Conservation (phyloP, 345 rosid genomes). For the Lepidium aucheri region DNA sequence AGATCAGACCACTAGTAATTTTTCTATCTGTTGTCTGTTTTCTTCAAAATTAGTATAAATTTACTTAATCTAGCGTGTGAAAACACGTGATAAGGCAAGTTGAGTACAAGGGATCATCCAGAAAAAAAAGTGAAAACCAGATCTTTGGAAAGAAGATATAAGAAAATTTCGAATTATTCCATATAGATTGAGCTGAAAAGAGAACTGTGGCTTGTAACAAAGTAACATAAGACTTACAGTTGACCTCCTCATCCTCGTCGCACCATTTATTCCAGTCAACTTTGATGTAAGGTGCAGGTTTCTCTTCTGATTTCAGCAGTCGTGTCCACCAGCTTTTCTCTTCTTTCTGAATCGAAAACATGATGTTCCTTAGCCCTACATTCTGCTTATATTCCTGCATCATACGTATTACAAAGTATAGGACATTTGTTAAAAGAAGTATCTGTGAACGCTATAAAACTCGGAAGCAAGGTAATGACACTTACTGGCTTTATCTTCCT, state of each 20-base stretch:
- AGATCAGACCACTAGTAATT: neutral
- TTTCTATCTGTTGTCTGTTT: neutral
- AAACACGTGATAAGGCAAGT: neutral
- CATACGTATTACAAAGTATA: neutral
- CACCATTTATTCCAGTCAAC: conserved; percentile 99
- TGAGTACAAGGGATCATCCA: neutral
- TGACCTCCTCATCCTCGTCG: conserved; percentile 80
- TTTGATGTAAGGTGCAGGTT: conserved; percentile 97
- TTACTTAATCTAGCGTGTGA: neutral
- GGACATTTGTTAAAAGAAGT: neutral
- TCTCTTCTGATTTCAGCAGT: conserved; percentile 66
- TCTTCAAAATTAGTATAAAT: neutral
- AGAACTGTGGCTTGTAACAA: neutral
- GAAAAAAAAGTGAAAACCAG: neutral
- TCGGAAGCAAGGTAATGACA: neutral
- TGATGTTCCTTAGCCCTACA: conserved; percentile 79
- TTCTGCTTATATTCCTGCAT: conserved; percentile 72
- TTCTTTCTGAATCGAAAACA: conserved; percentile 70
- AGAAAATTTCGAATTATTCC: neutral
- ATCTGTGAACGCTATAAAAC: neutral
- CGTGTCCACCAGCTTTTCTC: conserved; percentile 96
- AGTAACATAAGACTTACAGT: conserved; percentile 42
- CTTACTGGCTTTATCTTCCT: conserved; percentile 48
- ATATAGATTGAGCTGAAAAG: neutral
- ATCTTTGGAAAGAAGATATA: neutral